Base-by-base conservation (phyloP, 2,329 filamentous ascomycete species). In the Domatiomyces globalis region DNA sequence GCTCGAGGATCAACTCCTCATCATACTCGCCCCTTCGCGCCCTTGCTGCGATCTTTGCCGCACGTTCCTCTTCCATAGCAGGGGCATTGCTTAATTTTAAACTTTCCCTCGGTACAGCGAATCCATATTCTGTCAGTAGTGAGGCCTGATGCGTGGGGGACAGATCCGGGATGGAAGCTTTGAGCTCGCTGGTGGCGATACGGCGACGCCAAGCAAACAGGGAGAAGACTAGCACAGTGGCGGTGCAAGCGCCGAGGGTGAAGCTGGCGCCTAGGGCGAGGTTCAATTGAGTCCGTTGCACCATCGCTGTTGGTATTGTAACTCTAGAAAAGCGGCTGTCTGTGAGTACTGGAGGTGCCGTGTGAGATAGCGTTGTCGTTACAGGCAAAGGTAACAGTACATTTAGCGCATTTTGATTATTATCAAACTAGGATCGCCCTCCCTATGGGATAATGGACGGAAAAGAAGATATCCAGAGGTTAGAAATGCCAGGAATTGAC, bases 1-100 rank as follows among this genome's bases (percentile, higher is more conserved):
- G 92, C 70, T 98, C 92, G 46, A 94, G 77, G 52, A 96, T 90
- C 44, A 98, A 77, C 61, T 92, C 89, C 58, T 83, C 77, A 64
- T 82, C 79, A 55, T 82, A 83, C 60, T 82, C 78, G 19, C 80
- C 80, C 58, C 75, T 71, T 55, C 79, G 73, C 42, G 80, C 80
- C 60, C 78, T 70, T 50, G 73, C 71, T 43, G 80, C 80, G 45
- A 83, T 71, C 52, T 73, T 74, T 51, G 75, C 73, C 58, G 75
- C 74, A 55, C 74, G 70, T 61, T 77, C 73, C 60, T 83, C 79
- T 63, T 82, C 79, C 57, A 69, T 68, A n/a, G 17, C 49, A 18
- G 45, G 19, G 2, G 49, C 29, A 51, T 68, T 69, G 57, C 63
- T 69, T 48, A 66, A 19, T 5, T 20, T 45, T 10, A 19, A 43